Conservation (phyloP, 768 basidiomycete species). For the Megacollybia marginata region DNA sequence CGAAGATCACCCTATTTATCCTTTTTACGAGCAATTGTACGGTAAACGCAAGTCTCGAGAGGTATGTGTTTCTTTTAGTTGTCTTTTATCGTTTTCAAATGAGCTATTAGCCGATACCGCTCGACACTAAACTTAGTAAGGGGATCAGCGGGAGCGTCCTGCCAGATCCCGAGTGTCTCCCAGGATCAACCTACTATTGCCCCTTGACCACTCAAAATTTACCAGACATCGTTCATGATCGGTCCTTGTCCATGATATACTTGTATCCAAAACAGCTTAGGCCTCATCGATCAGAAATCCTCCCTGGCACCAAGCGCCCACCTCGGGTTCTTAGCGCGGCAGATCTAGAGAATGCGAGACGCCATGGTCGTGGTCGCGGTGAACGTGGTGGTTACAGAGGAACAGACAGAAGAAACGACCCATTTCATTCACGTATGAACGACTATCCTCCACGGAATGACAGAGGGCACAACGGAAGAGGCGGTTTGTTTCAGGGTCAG, state of each 20-base stretch:
- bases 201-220: constrained; percentile 56
- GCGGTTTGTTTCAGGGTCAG: constrained; percentile 19
- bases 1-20: constrained; percentile 80
- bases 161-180: constrained; percentile 83
- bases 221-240: constrained; percentile 81
- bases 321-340: constrained; percentile 52
- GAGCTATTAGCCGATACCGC: constrained; percentile 53
- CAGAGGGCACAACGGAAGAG: constrained; percentile 8
- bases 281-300: constrained; percentile 78
- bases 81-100: constrained; percentile 6
- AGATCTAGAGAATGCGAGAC: constrained; percentile 66
- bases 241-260: constrained; percentile 80
- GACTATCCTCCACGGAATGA: constrained; percentile 17
- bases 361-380: constrained; percentile 41
- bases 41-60: constrained; percentile 79
- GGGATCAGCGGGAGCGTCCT: constrained; percentile 78
- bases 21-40: constrained; percentile 83
- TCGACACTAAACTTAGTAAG: constrained; percentile 63
- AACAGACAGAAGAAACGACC: constrained; percentile 33
- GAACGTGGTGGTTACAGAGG: constrained; percentile 27
- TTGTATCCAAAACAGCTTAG: constrained; percentile 82
- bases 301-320: constrained; percentile 62
- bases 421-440: constrained; percentile 38
- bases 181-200: constrained; percentile 83
- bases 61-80: constrained; percentile 37